These are phyloP conservation scores for Seiridium cupressi DNA, from an alignment of 2,329 filamentous ascomycete genomes.

Conservation along the genomic window DNA sequence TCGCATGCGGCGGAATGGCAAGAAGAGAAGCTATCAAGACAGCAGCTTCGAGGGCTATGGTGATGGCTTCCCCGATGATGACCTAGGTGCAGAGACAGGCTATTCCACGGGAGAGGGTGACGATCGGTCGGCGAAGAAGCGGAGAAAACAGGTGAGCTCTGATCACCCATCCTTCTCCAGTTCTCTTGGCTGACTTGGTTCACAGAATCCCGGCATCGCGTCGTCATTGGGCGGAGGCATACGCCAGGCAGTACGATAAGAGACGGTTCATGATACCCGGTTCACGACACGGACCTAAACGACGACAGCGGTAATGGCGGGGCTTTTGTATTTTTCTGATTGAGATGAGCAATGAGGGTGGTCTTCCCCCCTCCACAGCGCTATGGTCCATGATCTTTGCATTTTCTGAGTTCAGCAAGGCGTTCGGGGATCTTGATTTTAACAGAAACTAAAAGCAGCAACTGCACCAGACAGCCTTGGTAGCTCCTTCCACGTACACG, in stretches of 20 bases:
- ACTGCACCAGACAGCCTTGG: conserved; percentile 7
- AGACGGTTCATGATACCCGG: conserved; percentile 39
- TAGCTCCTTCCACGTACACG: not conserved
- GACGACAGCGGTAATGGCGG: conserved; percentile 13
- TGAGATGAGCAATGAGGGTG: not conserved
- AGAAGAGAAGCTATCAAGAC: conserved; percentile 76
- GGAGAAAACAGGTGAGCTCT: conserved; percentile 61
- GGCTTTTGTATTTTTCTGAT: conserved; percentile 17
- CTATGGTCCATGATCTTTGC: conserved; percentile 6
- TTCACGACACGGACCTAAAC: conserved; percentile 13
- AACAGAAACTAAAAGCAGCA: conserved; percentile 10
- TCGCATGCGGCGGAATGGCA: conserved; percentile 63
- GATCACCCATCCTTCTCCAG: conserved; percentile 23
- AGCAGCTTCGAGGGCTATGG: conserved; percentile 73
- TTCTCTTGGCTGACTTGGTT: conserved; percentile 36
- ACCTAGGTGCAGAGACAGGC: conserved; percentile 53
- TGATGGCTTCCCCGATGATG: conserved; percentile 70
- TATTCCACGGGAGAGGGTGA: conserved; percentile 74
- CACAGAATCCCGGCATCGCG: conserved; percentile 45
- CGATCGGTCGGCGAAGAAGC: conserved; percentile 54
- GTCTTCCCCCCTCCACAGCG: not conserved
- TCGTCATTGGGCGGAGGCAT: conserved; percentile 41
- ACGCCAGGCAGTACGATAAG: conserved; percentile 57
- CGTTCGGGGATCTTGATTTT: conserved; percentile 12
- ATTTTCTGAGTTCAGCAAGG: conserved; percentile 13